Conservation (phyloP, 2,329 filamentous ascomycete genomes). For the Colletotrichum siamense region DNA sequence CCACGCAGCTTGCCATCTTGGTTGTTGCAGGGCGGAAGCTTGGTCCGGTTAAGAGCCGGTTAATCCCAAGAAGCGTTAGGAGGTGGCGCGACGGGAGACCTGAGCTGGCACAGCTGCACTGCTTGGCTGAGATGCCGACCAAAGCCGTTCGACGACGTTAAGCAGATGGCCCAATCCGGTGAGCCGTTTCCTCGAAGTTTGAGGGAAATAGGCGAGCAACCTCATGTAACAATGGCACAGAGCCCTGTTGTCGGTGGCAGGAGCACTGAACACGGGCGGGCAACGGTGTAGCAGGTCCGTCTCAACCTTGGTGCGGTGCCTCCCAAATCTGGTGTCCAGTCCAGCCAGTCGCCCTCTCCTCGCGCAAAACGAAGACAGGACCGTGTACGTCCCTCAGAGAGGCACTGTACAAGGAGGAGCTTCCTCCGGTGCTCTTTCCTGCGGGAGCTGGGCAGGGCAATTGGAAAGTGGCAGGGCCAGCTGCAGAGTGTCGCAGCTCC, state of each 20-base stretch:
- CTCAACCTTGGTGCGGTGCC: slow-evolving; percentile 1
- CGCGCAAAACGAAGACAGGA: background rate
- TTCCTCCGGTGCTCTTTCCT: background rate
- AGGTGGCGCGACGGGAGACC: background rate
- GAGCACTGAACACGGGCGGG: background rate
- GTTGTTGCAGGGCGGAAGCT: slow-evolving; percentile 11
- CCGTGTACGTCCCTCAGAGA: background rate
- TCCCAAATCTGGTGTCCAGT: background rate
- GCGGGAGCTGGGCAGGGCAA: background rate
- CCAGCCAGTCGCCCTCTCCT: background rate
- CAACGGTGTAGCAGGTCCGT: slow-evolving; percentile 8
- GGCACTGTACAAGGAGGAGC: background rate
- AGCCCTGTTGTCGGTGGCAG: background rate
- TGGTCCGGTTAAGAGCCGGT: slow-evolving; percentile 12
- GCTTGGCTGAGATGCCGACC: background rate
- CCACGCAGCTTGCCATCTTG: background rate
- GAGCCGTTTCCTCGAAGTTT: background rate
- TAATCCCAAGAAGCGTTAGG: background rate
- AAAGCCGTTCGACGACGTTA: background rate
- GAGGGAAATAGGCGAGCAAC: background rate
- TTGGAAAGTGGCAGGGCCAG: background rate
- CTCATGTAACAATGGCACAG: slow-evolving; percentile 10
- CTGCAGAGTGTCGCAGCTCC: background rate
- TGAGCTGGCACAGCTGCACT: background rate
- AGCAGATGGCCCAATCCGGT: background rate